Base-by-base conservation (phyloP, 2,329 filamentous ascomycete species). In the Dothideomycetes sp. region DNA sequence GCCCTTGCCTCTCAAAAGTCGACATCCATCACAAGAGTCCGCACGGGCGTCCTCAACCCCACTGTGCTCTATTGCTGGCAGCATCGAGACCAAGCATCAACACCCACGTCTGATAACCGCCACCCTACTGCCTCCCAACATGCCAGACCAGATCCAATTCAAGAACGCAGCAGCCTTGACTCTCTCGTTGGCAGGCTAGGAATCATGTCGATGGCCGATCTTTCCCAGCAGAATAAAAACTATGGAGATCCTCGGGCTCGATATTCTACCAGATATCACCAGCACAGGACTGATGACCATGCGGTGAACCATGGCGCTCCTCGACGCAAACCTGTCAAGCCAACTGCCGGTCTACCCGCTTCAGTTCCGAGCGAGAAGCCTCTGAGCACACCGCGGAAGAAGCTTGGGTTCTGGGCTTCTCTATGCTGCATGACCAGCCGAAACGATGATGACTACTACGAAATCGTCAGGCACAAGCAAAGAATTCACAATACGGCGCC, bases 1-100 rank as follows among this genome's bases (percentile, higher is more conserved):
- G 68, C 79, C 4, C 65, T 94, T 27, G 67, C 73, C 15, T 62
- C 73, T 8, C 65, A 57, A 45, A 58, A 56, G 37, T 45, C 62
- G 35, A 48, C 54, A 36, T 49, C 56, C 46, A 73, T 2, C 63
- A 66, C 41, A n/a, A n/a, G n/a, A n/a, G n/a, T n/a, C n/a, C n/a
- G n/a, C n/a, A n/a, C n/a, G n/a, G 70, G 75, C 35, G 72, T 77
- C 45, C 40, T 45, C 9, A 68, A 63, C 24, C 75, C 79, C 42
- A 60, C 62, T 4, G 68, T 63, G n/a, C 73, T 80, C 36, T 95
- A 87, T 63, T 96, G 89, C 68, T 94, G 84, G 82, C 87, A 95
- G 59, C 91, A 98, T 65, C 88, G 84, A 57, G 85, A 91, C 42
- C 91, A 98, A 60, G 85, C 85, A 3, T 56, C 64, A 39, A 55